Evolutionary conservation across 2,329 filamentous ascomycete genomes (phyloP), one percentile per base, ranked within the genome.

Genomic region (Chaetomiaceae sp.): DNA sequence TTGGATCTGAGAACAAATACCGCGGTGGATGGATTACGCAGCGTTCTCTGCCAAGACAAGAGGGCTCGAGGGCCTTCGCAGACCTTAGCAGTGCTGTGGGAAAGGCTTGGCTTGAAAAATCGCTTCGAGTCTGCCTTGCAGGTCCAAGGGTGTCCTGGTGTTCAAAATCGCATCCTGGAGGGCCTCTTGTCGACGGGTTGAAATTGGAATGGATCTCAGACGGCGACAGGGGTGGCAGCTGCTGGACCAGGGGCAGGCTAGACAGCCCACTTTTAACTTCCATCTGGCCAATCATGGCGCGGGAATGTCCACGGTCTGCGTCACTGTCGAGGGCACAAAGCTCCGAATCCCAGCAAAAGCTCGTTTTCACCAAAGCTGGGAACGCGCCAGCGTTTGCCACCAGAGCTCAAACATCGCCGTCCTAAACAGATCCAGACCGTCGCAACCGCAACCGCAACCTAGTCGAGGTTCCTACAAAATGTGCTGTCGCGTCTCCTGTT

Each of bases 401-500:
- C 37, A 41, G 10, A 8, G 13, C 17, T 13, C 16, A n/a, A 31
- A 14, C 7, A 53, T 35, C 31, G 19, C 34, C 19, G 37, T 30
- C 42, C n/a, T n/a, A n/a, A n/a, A n/a, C n/a, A n/a, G n/a, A n/a
- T n/a, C n/a, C n/a, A n/a, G n/a, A n/a, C n/a, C n/a, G n/a, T n/a
- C n/a, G n/a, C n/a, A n/a, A n/a, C n/a, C n/a, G n/a, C n/a, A n/a
- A n/a, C n/a, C n/a, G n/a, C n/a, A n/a, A n/a, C n/a, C n/a, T n/a
- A n/a, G n/a, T n/a, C n/a, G n/a, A n/a, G n/a, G n/a, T n/a, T n/a
- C 20, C 34, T 57, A 51, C 48, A 59, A 54, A 37, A 56, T 57
- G 57, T 19, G 33, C 50, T 16, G 48, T 39, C 50, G 47, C 46
- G 10, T 37, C 13, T 39, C n/a, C 44, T 37, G 43, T 39, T n/a